These are phyloP conservation scores for Phytophthora parvispora DNA, from an alignment of 352 stramenopile genomes.

Conservation along the genomic window DNA sequence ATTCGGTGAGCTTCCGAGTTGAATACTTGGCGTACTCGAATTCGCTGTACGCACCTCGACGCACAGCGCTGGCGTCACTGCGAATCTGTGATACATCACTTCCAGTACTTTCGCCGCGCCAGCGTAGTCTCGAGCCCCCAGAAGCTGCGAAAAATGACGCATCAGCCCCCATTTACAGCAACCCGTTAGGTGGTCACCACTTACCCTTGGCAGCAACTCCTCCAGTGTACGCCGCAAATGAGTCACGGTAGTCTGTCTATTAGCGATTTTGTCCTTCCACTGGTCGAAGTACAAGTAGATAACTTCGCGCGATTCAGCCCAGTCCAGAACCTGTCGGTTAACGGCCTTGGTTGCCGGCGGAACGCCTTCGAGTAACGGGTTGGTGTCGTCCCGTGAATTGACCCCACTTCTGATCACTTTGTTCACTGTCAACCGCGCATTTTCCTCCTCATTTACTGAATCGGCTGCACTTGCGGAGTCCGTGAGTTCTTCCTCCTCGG, in stretches of 20 bases:
- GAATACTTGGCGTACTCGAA: too few relatives aligned
- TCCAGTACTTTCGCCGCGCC: constrained; percentile 74
- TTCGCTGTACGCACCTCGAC: constrained; percentile 54
- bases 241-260: constrained; percentile 36
- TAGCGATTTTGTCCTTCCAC: constrained; percentile 51
- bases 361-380: constrained; percentile 36
- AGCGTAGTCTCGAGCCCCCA: constrained; percentile 76
- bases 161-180: not conserved
- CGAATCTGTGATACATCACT: constrained; percentile 78
- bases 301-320: not conserved
- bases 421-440: not conserved
- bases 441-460: not conserved
- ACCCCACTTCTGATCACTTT: not conserved
- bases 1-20: not conserved
- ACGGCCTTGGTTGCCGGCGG: constrained; percentile 31
- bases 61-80: constrained; percentile 62
- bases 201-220: constrained; percentile 58
- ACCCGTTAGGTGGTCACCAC: not conserved
- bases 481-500: constrained; percentile 2
- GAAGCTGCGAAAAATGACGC: constrained; percentile 44
- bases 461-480: not conserved
- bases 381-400: constrained; percentile 5
- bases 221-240: constrained; percentile 56
- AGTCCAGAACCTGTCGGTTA: constrained; percentile 50
- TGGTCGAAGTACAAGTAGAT: constrained; percentile 61